Base-by-base conservation (phyloP, 164 flowering plant species). In the Stephania yunnanensis region DNA sequence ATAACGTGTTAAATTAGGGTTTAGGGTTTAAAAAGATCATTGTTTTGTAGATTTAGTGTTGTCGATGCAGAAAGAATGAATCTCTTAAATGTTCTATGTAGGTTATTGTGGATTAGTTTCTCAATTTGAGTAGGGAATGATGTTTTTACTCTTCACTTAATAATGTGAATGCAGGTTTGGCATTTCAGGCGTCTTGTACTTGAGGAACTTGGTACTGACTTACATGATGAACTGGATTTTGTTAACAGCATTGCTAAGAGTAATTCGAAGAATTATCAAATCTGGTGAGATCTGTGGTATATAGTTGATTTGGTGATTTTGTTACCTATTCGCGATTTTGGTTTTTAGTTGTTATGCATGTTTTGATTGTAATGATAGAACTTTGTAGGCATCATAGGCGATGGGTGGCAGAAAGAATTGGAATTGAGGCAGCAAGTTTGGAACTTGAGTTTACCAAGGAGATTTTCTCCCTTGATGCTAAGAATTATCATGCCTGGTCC, bases 401-500 rank as follows among this genome's bases (percentile, higher is more conserved):
- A 58, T 96, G 99, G 98, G 83, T 87, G 83, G 95, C 94, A 55
- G 95, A 91, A 85, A 93, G 87, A 79, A 75, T 95, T 76, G 98
- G 99, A 82, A 29, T 86, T 73, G 87, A 82, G 76, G 90, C 87
- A 29, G 64, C 79, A 4, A 22, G 6, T 20, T 75, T 66, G 81
- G 99, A 95, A 77, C 94, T 92, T 64, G 84, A 92, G 76, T 94
- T 93, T 80, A 91, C 97, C 46, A 84, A 77, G 88, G 87, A 86
- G 76, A 88, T 92, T 70, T 86, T 95, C 46, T 81, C 80, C 44
- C 80, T 83, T 78, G 99, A 93, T 89, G 90, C 98, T 46, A 93
- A 95, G 83, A 83, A 95, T 75, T 95, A 95, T 82, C 99, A 91
- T 86, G 97, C 95, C 42, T 95, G 99, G 99, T 93, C 98, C 65